Base-by-base conservation (phyloP, 352 stramenopile genomes). In the Phytophthora capsici region DNA sequence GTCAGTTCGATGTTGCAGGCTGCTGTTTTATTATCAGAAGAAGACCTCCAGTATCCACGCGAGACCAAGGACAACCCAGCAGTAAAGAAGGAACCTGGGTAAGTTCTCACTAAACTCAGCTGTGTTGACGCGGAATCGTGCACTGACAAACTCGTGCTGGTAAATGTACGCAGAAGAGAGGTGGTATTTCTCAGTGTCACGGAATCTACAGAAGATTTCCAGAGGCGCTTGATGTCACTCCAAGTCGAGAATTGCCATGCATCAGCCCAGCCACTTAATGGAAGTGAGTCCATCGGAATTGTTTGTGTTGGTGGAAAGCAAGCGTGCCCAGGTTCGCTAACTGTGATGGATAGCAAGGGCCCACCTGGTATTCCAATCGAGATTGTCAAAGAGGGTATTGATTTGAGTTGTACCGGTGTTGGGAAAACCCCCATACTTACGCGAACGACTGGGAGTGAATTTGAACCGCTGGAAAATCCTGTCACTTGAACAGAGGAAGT, bases 251-350 rank as follows among this genome's bases (percentile, higher is more conserved):
- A 19, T 45, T 75, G 58, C 79, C 79, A 90, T 2, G 63, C 17
- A 25, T 83, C 76, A 36, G 85, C 65, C 82, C 79, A 90, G 0
- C 79, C 82, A 48, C 73, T 82, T 16, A 88, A 54, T 20, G 66
- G 36, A 13, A 81, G 47, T 0, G 72, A 53, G 19, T 87, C 68
- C 0, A 70, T 20, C 14, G 64, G 57, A 3, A 73, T 47, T 0
- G 41, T 43, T 1, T 36, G 48, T 0, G 58, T 38, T 7, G 64
- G 50, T 1, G 55, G 51, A 34, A 63, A 74, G 19, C 81, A 90
- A 14, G 81, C 79, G 4, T 20, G 25, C 5, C 71, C 69, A 14
- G 81, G 77, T 13, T 82, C 68, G 2, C 48, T 19, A 9, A 88
- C 7, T 19, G 36, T 20, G 5, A 86, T 52, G 1, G 7, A 58